These are phyloP conservation scores for Capsicum pubescens DNA, from an alignment of 257 asterid genomes.

Conservation along the genomic window DNA sequence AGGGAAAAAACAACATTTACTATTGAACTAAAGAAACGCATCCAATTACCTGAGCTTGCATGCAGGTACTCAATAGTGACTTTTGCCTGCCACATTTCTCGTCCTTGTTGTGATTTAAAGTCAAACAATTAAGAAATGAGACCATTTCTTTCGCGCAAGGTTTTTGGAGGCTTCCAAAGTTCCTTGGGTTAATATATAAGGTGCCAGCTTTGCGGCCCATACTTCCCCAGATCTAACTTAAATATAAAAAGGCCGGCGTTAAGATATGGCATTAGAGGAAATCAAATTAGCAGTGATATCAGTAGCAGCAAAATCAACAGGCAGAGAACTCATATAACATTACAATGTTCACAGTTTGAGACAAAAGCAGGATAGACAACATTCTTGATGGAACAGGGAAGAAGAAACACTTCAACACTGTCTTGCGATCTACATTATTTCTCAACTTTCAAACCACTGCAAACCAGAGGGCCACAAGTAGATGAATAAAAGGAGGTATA, in stretches of 20 bases:
- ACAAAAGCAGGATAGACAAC: constrained; percentile 1
- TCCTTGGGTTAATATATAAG: constrained; percentile 73
- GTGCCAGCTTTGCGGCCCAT: constrained; percentile 89
- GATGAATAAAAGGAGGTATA: background rate
- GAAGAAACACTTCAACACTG: background rate
- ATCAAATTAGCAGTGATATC: background rate
- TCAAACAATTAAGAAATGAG: constrained; percentile 76
- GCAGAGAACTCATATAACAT: background rate
- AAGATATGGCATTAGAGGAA: background rate
- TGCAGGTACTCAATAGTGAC: constrained; percentile 67
- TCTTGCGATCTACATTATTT: background rate
- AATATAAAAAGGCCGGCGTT: background rate
- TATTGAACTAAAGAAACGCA: background rate
- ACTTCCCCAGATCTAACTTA: constrained; percentile 36
- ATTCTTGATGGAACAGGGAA: background rate
- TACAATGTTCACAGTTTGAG: background rate
- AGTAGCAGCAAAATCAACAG: background rate
- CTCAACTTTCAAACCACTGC: background rate
- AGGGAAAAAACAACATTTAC: background rate
- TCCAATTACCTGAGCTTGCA: constrained; percentile 81
- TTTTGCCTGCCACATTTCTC: constrained; percentile 74
- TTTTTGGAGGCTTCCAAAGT: constrained; percentile 75
- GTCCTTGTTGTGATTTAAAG: constrained; percentile 73
- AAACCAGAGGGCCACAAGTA: background rate
- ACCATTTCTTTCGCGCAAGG: constrained; percentile 90